A percentile compares a stretch with the other conserved stretches of the same genome.
phyloP scores from a whole-genome alignment of 441 rosid species.

The Bocquillonia castaneifolia region DNA sequence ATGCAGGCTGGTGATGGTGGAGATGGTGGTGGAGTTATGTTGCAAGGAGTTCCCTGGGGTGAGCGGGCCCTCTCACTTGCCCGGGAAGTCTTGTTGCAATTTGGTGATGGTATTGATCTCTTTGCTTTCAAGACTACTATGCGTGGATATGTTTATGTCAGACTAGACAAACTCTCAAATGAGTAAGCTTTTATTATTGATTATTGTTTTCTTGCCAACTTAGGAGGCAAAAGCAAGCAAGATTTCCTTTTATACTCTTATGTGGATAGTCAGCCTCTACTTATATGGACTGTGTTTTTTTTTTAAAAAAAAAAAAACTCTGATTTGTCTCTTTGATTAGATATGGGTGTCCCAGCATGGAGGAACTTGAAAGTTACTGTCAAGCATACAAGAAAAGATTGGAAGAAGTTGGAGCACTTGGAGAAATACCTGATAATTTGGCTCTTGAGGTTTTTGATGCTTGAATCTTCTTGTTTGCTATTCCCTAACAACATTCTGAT shows the following conservation, averaged over 20 bases:
- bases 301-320: no score
- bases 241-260: neutral
- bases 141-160: conserved; percentile 70
- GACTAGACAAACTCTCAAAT: conserved; percentile 70
- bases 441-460: conserved; percentile 62
- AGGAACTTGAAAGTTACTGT: conserved; percentile 68
- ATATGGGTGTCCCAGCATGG: conserved; percentile 84
- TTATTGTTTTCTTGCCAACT: neutral
- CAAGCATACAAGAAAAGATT: conserved; percentile 65
- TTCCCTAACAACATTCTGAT: neutral
- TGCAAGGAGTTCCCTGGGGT: conserved; percentile 73
- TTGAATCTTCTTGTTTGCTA: conserved; percentile 5
- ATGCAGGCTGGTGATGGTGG: conserved; percentile 78
- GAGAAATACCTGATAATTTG: conserved; percentile 66
- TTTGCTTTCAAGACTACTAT: conserved; percentile 77
- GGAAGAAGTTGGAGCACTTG: conserved; percentile 67
- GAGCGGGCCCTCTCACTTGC: conserved; percentile 67
- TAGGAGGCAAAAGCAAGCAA: neutral
- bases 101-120: conserved; percentile 47
- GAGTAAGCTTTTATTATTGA: conserved; percentile 38
- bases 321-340: conserved; percentile 28
- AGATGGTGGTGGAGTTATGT: conserved; percentile 82
- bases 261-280: neutral
- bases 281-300: neutral
- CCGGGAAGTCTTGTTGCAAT: conserved; percentile 44